These are phyloP conservation scores for Fusarium sp. DNA, from an alignment of 2,329 filamentous ascomycete genomes.

Conservation along the genomic window DNA sequence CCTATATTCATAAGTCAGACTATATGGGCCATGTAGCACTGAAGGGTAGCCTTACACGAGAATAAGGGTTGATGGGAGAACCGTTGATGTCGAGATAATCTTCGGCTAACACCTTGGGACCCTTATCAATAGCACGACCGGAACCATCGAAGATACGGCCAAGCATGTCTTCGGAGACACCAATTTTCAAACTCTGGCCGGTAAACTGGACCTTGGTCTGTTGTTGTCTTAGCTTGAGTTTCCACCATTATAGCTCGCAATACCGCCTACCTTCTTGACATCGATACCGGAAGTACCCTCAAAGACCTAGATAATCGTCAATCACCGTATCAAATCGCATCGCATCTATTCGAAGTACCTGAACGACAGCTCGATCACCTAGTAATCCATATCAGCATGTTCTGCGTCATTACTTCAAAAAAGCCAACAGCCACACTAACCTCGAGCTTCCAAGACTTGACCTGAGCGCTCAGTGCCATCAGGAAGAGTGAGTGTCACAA, in stretches of 20 bases:
- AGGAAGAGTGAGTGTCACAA: constrained; percentile 93
- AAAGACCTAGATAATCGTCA: constrained; percentile 77
- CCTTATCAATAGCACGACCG: constrained; percentile 97
- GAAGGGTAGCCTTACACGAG: constrained; percentile 73
- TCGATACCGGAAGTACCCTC: constrained; percentile 97
- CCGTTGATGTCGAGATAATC: constrained; percentile 99
- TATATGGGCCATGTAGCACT: background rate
- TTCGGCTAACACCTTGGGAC: constrained; percentile 96
- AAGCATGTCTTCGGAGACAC: constrained; percentile 99
- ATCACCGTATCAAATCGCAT: constrained; percentile 26
- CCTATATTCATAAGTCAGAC: constrained; percentile 62
- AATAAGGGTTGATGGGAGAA: constrained; percentile 98
- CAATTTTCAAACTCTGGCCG: constrained; percentile 96
- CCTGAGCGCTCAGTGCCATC: constrained; percentile 95
- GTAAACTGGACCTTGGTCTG: constrained; percentile 98
- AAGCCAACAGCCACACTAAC: constrained; percentile 60
- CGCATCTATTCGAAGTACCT: constrained; percentile 69
- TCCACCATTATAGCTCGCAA: constrained; percentile 8
- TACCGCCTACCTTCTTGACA: constrained; percentile 87
- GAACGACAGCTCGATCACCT: constrained; percentile 95
- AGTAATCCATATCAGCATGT: constrained; percentile 36
- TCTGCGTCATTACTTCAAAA: constrained; percentile 19
- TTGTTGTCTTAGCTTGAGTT: constrained; percentile 45
- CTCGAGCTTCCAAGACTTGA: constrained; percentile 97
- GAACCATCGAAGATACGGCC: constrained; percentile 99